Percentiles rank a stretch among this genome's conserved stretches.
phyloP scores from a whole-genome alignment of 1,284 basidiomycete genomes.

The Apiotrichum porosum region DNA sequence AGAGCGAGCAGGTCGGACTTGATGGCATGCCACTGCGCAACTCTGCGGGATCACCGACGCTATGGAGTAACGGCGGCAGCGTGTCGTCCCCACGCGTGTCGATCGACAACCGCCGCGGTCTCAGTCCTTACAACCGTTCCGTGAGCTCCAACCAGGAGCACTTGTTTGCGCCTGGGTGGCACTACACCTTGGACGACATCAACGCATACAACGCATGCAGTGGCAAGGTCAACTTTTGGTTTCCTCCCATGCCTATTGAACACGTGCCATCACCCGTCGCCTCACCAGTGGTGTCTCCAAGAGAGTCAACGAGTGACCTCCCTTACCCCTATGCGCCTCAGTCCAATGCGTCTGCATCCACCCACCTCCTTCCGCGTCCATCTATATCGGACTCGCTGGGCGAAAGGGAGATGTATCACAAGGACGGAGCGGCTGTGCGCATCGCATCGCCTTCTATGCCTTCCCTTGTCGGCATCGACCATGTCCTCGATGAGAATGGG shows the following conservation, averaged over 20 bases:
- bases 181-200: constrained; percentile 37
- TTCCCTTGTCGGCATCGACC: constrained; percentile 1
- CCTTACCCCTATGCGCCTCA: neutral
- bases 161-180: constrained; percentile 24
- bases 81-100: neutral
- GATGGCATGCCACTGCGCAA: neutral
- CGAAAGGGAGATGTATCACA: neutral
- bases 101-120: neutral
- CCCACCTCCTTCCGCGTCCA: neutral
- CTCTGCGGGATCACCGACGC: neutral
- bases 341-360: neutral
- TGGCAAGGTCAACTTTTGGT: constrained; percentile 40
- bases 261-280: neutral
- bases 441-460: neutral
- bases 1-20: constrained; percentile 13
- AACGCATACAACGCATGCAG: constrained; percentile 27
- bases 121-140: neutral
- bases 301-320: no score
- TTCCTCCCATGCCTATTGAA: constrained; percentile 22
- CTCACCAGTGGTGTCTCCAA: neutral
- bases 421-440: neutral
- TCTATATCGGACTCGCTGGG: neutral
- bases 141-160: neutral
- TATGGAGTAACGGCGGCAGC: no score
- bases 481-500: no score